phyloP scores from a whole-genome alignment of 75 land plant genomes.

The Pinus taeda region DNA sequence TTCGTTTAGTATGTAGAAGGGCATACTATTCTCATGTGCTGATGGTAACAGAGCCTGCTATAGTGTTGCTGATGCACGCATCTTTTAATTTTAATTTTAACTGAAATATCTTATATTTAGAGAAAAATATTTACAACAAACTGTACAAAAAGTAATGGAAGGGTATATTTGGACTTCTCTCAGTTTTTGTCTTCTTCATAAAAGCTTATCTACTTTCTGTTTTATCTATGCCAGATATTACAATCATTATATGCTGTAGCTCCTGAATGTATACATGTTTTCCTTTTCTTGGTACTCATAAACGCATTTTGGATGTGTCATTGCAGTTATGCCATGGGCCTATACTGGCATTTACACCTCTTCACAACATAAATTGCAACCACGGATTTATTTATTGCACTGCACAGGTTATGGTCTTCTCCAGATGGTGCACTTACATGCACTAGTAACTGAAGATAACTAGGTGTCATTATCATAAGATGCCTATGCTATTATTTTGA shows the following conservation, averaged over 20 bases:
- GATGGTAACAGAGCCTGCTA: too few species aligned
- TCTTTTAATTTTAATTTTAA: too few species aligned
- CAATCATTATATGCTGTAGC: neutral
- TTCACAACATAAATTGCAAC: slow-evolving; percentile 94
- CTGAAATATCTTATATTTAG: too few species aligned
- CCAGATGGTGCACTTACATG: neutral
- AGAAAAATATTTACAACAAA: too few species aligned
- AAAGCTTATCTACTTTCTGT: too few species aligned
- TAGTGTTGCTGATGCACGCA: too few species aligned
- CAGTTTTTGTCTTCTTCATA: too few species aligned
- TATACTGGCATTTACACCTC: slow-evolving; percentile 86
- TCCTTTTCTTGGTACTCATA: neutral
- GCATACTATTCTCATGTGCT: too few species aligned
- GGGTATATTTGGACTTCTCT: too few species aligned
- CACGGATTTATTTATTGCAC: slow-evolving; percentile 97
- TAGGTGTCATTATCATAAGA: neutral
- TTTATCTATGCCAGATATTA: too few species aligned
- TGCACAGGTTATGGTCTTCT: slow-evolving; percentile 52
- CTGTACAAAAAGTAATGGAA: too few species aligned
- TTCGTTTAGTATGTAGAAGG: too few species aligned
- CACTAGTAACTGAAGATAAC: neutral
- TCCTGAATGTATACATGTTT: neutral
- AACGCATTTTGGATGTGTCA: neutral
- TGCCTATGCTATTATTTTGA: neutral
- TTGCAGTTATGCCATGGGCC: slow-evolving; percentile 86